These are phyloP conservation scores for Pisolithus sp. DNA, from an alignment of 768 basidiomycete species.

Conservation along the genomic window DNA sequence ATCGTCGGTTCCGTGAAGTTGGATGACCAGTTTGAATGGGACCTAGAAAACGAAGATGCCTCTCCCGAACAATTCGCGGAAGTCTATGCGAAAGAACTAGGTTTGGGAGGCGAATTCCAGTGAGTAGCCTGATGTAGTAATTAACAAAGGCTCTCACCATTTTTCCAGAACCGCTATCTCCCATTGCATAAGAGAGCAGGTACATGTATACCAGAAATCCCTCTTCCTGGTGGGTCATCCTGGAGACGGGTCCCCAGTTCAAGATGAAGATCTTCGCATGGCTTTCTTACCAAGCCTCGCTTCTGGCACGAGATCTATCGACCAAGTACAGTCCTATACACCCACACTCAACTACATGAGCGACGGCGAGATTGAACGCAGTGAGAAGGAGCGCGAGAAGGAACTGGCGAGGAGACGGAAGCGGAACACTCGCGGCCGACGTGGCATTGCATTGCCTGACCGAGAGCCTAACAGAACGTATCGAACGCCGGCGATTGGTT, in stretches of 20 bases:
- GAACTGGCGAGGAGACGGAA: conserved; percentile 82
- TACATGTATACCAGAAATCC: conserved; percentile 86
- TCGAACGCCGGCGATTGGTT: conserved; percentile 82
- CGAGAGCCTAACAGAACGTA: conserved; percentile 89
- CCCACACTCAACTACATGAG: conserved; percentile 86
- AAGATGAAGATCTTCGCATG: conserved; percentile 87
- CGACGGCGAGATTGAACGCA: conserved; percentile 82
- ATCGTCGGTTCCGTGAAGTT: conserved; percentile 89
- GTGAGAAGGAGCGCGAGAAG: conserved; percentile 91
- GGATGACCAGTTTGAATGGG: conserved; percentile 98
- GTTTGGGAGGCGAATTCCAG: conserved; percentile 90
- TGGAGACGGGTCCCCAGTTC: conserved; percentile 67
- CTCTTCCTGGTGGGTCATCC: conserved; percentile 87
- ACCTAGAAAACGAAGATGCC: conserved; percentile 70
- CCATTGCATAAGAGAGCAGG: conserved; percentile 93
- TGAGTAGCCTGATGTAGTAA: conserved; percentile 32
- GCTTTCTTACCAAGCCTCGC: conserved; percentile 82
- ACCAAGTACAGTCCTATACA: conserved; percentile 75
- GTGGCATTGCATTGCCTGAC: conserved; percentile 83
- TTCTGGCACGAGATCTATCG: conserved; percentile 63
- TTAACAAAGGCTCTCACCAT: conserved; percentile 7
- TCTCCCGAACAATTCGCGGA: conserved; percentile 93
- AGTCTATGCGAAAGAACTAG: conserved; percentile 79
- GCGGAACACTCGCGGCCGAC: conserved; percentile 73
- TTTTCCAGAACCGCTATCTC: conserved; percentile 82